phyloP scores from a whole-genome alignment of 768 basidiomycete species.

The Calocera viscosa region DNA sequence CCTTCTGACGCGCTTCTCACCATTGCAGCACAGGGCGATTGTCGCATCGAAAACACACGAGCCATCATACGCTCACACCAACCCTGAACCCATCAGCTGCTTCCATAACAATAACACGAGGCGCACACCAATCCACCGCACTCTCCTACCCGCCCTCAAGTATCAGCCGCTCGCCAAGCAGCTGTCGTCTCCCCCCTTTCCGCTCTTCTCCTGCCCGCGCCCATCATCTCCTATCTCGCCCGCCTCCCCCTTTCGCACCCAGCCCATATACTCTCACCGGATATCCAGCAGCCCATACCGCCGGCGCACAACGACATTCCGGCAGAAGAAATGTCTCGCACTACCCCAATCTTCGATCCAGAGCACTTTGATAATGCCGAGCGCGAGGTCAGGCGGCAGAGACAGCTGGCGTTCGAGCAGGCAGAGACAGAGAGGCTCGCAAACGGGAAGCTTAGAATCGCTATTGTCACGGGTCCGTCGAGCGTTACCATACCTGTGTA shows the following conservation, averaged over 20 bases:
- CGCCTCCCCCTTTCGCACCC: not conserved
- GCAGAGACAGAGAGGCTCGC: constrained; percentile 1
- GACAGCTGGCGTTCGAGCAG: constrained; percentile 4
- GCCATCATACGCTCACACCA: no score
- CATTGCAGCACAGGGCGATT: not conserved
- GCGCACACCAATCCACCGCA: no score
- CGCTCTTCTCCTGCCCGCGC: not conserved
- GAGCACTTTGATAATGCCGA: not conserved
- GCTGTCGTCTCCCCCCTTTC: not conserved
- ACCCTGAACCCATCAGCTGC: no score
- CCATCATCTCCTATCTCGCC: not conserved
- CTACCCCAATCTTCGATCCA: not conserved
- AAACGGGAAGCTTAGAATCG: not conserved
- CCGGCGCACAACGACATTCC: no score
- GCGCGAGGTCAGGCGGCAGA: not conserved
- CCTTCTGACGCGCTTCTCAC: not conserved
- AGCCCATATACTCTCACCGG: not conserved
- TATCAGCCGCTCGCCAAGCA: not conserved
- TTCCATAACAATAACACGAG: no score
- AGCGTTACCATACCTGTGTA: not conserved
- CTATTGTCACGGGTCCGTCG: not conserved
- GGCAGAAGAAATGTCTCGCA: not conserved
- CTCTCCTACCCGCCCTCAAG: not conserved
- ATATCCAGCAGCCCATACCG: not conserved
- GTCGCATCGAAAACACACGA: not conserved